Conservation (phyloP, 2,329 filamentous ascomycete genomes). For the Aspergillus proliferans region DNA sequence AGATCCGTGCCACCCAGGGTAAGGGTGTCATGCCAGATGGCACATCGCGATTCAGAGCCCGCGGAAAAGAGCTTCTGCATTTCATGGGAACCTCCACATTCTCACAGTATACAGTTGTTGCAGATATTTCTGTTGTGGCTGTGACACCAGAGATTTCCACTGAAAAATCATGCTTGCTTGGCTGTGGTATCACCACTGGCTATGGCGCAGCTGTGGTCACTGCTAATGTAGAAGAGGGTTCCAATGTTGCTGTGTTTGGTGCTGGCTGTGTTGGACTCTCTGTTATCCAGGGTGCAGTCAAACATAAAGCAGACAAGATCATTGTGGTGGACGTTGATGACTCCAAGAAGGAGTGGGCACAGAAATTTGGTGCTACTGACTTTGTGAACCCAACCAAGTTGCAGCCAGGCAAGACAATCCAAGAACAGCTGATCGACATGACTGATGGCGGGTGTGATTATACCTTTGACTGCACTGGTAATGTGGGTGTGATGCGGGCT, state of each 20-base stretch:
- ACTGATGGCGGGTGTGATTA: slow-evolving; percentile 98
- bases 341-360: slow-evolving; percentile 80
- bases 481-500: slow-evolving; percentile 90
- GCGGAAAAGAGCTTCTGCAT: slow-evolving; percentile 90
- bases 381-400: slow-evolving; percentile 91
- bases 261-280: slow-evolving; percentile 93
- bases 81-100: slow-evolving; percentile 99
- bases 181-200: slow-evolving; percentile 96
- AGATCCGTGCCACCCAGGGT: slow-evolving; percentile 95
- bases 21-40: slow-evolving; percentile 96
- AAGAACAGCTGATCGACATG: slow-evolving; percentile 92
- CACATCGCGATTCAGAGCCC: slow-evolving; percentile 87
- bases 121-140: slow-evolving; percentile 95
- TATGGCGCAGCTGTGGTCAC: slow-evolving; percentile 95
- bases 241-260: slow-evolving; percentile 86
- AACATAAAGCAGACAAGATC: slow-evolving; percentile 63
- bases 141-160: slow-evolving; percentile 86
- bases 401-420: slow-evolving; percentile 62
- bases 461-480: slow-evolving; percentile 98
- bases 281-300: slow-evolving; percentile 87
- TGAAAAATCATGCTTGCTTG: slow-evolving; percentile 91
- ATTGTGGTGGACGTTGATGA: slow-evolving; percentile 75
- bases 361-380: slow-evolving; percentile 92
- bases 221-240: slow-evolving; percentile 82
- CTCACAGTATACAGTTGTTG: slow-evolving; percentile 97